phyloP scores from a whole-genome alignment of 2,329 filamentous ascomycete genomes.

The Exophiala sp. region DNA sequence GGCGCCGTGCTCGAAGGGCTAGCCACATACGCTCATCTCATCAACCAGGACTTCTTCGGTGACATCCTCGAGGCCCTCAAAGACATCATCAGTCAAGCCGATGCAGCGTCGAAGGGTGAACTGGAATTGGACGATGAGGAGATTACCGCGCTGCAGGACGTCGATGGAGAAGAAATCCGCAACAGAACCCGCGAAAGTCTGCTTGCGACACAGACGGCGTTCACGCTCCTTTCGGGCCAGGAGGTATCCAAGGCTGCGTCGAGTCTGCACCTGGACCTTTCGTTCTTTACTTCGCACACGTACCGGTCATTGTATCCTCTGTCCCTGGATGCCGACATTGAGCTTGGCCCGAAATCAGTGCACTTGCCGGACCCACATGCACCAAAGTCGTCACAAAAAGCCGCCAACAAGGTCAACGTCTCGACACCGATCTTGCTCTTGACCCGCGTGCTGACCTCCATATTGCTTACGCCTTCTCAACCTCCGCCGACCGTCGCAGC shows the following conservation, averaged over 20 bases:
- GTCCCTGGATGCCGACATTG: constrained; percentile 78
- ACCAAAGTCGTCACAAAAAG: constrained; percentile 25
- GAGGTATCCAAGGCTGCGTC: constrained; percentile 81
- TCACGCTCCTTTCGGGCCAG: constrained; percentile 91
- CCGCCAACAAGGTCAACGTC: constrained; percentile 75
- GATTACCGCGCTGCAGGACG: constrained; percentile 40
- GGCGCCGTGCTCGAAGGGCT: constrained; percentile 94
- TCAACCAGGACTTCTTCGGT: constrained; percentile 98
- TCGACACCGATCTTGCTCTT: constrained; percentile 92
- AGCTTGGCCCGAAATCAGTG: constrained; percentile 71
- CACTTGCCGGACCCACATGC: constrained; percentile 65
- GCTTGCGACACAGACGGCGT: constrained; percentile 92
- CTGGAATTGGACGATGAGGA: constrained; percentile 47
- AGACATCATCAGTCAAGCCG: constrained; percentile 78
- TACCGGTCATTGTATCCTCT: constrained; percentile 80
- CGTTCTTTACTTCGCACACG: constrained; percentile 91
- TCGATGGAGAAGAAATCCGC: constrained; percentile 55
- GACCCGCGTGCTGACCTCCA: constrained; percentile 76
- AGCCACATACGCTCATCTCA: constrained; percentile 89
- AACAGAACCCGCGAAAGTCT: constrained; percentile 83
- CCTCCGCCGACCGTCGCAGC: constrained; percentile 71
- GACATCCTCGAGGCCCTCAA: constrained; percentile 92
- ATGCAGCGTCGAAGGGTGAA: constrained; percentile 42
- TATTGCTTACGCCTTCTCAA: constrained; percentile 71
- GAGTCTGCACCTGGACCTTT: constrained; percentile 81